These are phyloP conservation scores for Eutrema yunnanense DNA, from an alignment of 345 rosid species.

Conservation along the genomic window DNA sequence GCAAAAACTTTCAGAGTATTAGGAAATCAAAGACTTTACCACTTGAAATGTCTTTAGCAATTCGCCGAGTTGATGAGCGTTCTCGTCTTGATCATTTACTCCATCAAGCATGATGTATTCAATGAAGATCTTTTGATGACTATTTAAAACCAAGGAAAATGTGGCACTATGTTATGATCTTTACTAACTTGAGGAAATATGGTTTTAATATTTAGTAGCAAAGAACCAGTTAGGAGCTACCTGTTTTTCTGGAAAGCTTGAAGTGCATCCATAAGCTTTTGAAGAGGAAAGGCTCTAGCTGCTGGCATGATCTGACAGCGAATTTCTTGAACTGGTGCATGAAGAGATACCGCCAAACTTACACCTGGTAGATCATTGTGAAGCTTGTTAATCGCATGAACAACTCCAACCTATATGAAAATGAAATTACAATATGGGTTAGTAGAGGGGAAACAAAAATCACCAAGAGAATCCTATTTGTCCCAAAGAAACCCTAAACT, in stretches of 20 bases:
- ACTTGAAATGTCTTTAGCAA: slow-evolving; percentile 80
- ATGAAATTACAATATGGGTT: not conserved
- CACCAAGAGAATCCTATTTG: not conserved
- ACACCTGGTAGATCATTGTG: slow-evolving; percentile 84
- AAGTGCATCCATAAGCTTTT: slow-evolving; percentile 78
- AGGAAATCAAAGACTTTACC: slow-evolving; percentile 41
- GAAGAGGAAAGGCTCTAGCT: slow-evolving; percentile 94
- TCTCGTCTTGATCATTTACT: slow-evolving; percentile 81
- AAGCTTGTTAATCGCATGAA: slow-evolving; percentile 89
- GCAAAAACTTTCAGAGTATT: not conserved
- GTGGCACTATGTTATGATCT: not conserved
- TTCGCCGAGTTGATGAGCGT: slow-evolving; percentile 75
- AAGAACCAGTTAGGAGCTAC: slow-evolving; percentile 24
- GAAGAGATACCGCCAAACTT: slow-evolving; percentile 95
- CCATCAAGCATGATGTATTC: slow-evolving; percentile 98
- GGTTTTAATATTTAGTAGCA: not conserved
- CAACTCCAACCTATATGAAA: slow-evolving; percentile 77
- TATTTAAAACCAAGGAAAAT: slow-evolving; percentile 26
- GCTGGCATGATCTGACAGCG: slow-evolving; percentile 98
- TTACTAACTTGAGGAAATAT: not conserved
- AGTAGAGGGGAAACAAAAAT: not conserved
- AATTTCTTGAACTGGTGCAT: slow-evolving; percentile 93
- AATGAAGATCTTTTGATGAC: slow-evolving; percentile 75
- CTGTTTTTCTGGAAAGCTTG: slow-evolving; percentile 68
- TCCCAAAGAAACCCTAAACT: not conserved